Conservation (phyloP, 345 rosid species). For the Atalantia buxifolia region DNA sequence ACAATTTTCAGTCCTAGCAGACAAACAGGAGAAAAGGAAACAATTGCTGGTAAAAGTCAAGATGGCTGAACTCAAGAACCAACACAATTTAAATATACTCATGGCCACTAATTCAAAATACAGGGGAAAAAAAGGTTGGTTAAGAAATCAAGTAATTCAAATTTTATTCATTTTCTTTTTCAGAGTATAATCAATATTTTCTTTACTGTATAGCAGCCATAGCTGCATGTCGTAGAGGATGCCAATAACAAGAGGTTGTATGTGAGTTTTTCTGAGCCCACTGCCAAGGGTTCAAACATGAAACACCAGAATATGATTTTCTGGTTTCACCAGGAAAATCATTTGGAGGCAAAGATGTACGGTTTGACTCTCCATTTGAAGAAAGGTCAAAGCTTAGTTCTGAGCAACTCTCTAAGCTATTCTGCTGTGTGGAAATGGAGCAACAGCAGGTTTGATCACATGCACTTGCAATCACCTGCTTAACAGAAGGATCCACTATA, state of each 20-base stretch:
- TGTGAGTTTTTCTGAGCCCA: constrained; percentile 43
- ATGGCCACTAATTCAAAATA: neutral
- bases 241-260: constrained; percentile 40
- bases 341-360: constrained; percentile 16
- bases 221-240: constrained; percentile 78
- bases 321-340: constrained; percentile 21
- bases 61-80: neutral
- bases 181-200: no score
- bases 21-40: neutral
- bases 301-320: constrained; percentile 24
- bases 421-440: constrained; percentile 21
- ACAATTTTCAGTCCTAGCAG: neutral
- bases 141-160: neutral
- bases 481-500: constrained; percentile 68
- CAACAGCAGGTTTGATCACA: constrained; percentile 49
- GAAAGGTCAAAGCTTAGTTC: constrained; percentile 2
- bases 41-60: neutral
- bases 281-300: constrained; percentile 76
- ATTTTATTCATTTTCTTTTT: neutral
- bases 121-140: neutral
- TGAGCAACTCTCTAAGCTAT: constrained; percentile 10
- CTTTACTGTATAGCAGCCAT: constrained; percentile 83
- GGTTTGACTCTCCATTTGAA: constrained; percentile 14
- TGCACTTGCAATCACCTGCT: constrained; percentile 56
- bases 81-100: neutral